These are phyloP conservation scores for Microascus cirrosus DNA, from an alignment of 2,329 filamentous ascomycete species.

Conservation along the genomic window DNA sequence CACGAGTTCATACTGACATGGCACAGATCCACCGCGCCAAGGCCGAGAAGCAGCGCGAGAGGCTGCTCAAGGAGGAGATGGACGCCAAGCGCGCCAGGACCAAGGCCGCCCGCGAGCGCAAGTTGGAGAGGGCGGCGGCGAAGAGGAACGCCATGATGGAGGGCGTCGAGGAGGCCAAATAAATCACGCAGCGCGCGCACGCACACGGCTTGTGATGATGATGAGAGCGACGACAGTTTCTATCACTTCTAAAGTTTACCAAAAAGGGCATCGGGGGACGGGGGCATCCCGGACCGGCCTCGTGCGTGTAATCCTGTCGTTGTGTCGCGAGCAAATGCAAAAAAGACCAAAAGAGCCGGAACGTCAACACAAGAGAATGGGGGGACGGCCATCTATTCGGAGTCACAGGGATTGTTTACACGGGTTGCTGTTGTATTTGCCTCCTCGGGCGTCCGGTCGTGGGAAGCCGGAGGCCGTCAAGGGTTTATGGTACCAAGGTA, in stretches of 20 bases:
- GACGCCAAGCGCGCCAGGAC: conserved; percentile 99
- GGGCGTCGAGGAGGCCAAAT: conserved; percentile 44
- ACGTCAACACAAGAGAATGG: conserved; percentile 29
- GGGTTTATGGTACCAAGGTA: conserved; percentile 5
- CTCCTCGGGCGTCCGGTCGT: neutral
- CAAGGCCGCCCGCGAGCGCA: conserved; percentile 99
- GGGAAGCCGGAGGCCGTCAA: neutral
- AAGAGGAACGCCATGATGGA: conserved; percentile 82
- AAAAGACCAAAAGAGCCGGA: neutral
- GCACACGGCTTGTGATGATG: neutral
- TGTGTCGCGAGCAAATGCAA: conserved; percentile 11
- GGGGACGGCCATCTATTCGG: conserved; percentile 32
- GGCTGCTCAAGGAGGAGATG: conserved; percentile 97
- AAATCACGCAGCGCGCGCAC: conserved; percentile 6
- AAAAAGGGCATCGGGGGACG: neutral
- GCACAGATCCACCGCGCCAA: conserved; percentile 97
- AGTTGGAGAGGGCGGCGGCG: conserved; percentile 78
- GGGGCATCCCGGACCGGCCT: neutral
- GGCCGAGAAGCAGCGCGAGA: conserved; percentile 97
- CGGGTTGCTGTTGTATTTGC: conserved; percentile 4
- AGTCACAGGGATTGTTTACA: conserved; percentile 39
- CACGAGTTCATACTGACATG: neutral
- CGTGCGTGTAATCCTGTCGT: conserved; percentile 1
- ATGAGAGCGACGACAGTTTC: conserved; percentile 21
- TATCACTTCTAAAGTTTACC: neutral